Evolutionary conservation across 139 green algal species (phyloP), one percentile per base, ranked within the genome.

Genomic region (Medakamo hakoo): DNA sequence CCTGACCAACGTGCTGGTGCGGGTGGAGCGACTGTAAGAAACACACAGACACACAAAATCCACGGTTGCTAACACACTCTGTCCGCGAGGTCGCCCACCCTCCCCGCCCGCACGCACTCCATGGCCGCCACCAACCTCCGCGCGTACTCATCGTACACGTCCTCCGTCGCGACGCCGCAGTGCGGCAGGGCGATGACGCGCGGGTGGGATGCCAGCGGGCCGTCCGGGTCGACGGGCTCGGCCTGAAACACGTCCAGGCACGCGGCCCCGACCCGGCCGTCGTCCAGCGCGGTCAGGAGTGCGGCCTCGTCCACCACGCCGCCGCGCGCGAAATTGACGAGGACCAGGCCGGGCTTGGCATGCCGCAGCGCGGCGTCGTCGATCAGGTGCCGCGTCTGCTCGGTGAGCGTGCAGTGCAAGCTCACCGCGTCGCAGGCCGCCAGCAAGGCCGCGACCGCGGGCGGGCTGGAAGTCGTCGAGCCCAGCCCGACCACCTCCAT

Each of bases 1-100:
- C 73, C 75, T 95, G 18, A 93, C 78, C 2, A 88, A 84, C 59
- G 52, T 90, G 0, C 76, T 84, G 0, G 55, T 85, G 40, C 26
- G 55, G n/a, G 73, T 87, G 27, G 24, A 60, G 1, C n/a, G n/a
- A n/a, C n/a, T n/a, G n/a, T n/a, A n/a, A n/a, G n/a, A n/a, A n/a
- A n/a, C n/a, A n/a, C n/a, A n/a, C n/a, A n/a, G n/a, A n/a, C n/a
- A n/a, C n/a, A n/a, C n/a, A n/a, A n/a, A n/a, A n/a, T n/a, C n/a
- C n/a, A n/a, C n/a, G n/a, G n/a, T n/a, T n/a, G n/a, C n/a, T n/a
- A n/a, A n/a, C n/a, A n/a, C n/a, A n/a, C n/a, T n/a, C n/a, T n/a
- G n/a, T n/a, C n/a, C n/a, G n/a, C n/a, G n/a, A n/a, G n/a, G n/a
- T n/a, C n/a, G n/a, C n/a, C n/a, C n/a, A n/a, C n/a, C n/a, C n/a